Base-by-base conservation (phyloP, 1,284 basidiomycete species). In the Ceratobasidium sp. region DNA sequence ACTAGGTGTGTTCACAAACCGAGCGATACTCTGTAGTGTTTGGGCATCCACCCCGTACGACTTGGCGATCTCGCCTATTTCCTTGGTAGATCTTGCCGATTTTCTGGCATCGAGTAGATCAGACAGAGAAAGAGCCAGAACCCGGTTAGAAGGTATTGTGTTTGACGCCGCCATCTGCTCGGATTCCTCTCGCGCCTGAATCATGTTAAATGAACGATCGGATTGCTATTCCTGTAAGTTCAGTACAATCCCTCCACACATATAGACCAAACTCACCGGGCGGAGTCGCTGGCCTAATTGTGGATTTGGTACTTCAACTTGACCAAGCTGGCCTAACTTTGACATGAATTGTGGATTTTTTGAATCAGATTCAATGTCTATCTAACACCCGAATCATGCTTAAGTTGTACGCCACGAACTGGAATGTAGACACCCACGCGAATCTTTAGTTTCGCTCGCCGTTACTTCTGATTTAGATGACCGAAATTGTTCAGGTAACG, bases 341-440 rank as follows among this genome's bases (percentile, higher is more conserved):
- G 85, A 80, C 74, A 90, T 76, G 70, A 93, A 86, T 60, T 93
- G 85, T 0, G 90, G 89, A 75, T 94, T 91, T 72, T 80, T 82
- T 6, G 85, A 84, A 75, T 94, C 91, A 71, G 77, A 78, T 70
- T 85, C 80, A 72, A 93, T 86, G 2, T 79, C 91, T 93, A 73
- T 25, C n/a, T 49, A 8, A 19, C 23, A 14, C 36, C 29, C 36
- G 14, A 3, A 19, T 23, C 23, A 23, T n/a, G 5, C 11, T 36
- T 36, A 11, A 36, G 33, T 19, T 33, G 23, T 19, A 23, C 23
- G 42, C 41, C 21, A 49, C 30, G 33, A 19, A 41, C 59, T 39
- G 46, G 64, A 41, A 13, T 56, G 64, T 70, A 50, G 33, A 68
- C 84, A 86, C 82, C 78, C 82, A 67, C 62, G 27, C 8, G 53